Evolutionary conservation across 2,329 filamentous ascomycete genomes (phyloP), one percentile per base, ranked within the genome.

Genomic region (Microcera coccophila): DNA sequence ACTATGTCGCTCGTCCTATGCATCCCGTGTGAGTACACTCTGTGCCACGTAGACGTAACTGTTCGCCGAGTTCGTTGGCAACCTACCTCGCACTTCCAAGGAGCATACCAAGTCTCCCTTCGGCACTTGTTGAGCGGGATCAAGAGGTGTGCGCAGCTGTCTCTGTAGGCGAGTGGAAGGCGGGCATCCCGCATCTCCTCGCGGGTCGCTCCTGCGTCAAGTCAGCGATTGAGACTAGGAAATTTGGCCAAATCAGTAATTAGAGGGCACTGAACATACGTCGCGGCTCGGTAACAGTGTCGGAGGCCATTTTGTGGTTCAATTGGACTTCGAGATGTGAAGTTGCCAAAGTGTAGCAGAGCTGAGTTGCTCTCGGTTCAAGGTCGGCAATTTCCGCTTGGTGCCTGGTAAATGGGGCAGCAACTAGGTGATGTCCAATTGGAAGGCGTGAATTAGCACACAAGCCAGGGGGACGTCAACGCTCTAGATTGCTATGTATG

Each of bases 41-140:
- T 24, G n/a, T 19, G 9, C 24, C 15, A 26, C 17, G 35, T 18
- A 5, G 32, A 28, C 26, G 35, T n/a, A n/a, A n/a, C n/a, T n/a
- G n/a, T n/a, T n/a, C n/a, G n/a, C n/a, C 24, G n/a, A 21, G 14
- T 17, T 17, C 15, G 22, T 9, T 22, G 36, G 39, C 20, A 26
- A 70, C 85, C 58, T 79, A 97, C 93, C 79, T 87, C 82, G 70
- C 93, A 98, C 78, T 95, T 96, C 93, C 93, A 98, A 15, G 90
- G 90, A 60, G 96, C 73, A 69, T 95, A 98, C 75, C 86, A 97
- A 51, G 89, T 86, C 58, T 94, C 85, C 70, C 81, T 79, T 50
- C 93, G 90, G 78, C 93, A 98, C 63, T 86, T 85, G 75, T 98
- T 98, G 58, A 98, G 78, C 14, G 93, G 93, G 52, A 97, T 96